A percentile compares a stretch with the other conserved stretches of the same genome.
These are phyloP conservation scores for Ciborinia camelliae DNA, from an alignment of 2,329 filamentous ascomycete genomes.

Conservation along the genomic window DNA sequence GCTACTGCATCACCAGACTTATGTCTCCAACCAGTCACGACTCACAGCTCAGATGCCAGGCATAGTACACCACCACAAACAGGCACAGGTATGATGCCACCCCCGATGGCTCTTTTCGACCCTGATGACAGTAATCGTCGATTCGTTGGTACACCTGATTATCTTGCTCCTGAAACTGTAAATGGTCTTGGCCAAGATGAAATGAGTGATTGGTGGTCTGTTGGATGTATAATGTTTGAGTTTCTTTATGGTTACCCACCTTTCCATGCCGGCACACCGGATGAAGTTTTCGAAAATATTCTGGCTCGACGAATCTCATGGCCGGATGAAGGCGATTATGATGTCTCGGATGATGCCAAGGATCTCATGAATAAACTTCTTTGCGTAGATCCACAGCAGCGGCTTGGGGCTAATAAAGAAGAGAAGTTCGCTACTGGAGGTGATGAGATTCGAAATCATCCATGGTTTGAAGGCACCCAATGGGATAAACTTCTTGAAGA, in stretches of 20 bases:
- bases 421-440: constrained; percentile 82
- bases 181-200: constrained; percentile 94
- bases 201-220: constrained; percentile 99
- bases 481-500: constrained; percentile 93
- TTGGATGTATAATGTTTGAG: constrained; percentile 98
- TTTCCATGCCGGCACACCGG: constrained; percentile 85
- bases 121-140: constrained; percentile 88
- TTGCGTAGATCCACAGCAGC: constrained; percentile 75
- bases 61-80: constrained; percentile 60
- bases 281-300: constrained; percentile 96
- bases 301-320: constrained; percentile 84
- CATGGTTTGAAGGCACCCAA: constrained; percentile 83
- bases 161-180: constrained; percentile 94
- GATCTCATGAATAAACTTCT: constrained; percentile 92
- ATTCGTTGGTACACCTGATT: constrained; percentile 96
- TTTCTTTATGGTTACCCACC: constrained; percentile 91
- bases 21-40: constrained; percentile 54
- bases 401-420: constrained; percentile 80
- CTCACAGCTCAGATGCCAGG: constrained; percentile 42
- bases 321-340: constrained; percentile 77
- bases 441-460: constrained; percentile 83
- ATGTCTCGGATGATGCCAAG: constrained; percentile 82
- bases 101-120: constrained; percentile 92
- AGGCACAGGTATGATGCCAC: constrained; percentile 71
- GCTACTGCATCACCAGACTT: constrained; percentile 75